phyloP scores from a whole-genome alignment of 129 eudicot species.

The Artemisia annua region DNA sequence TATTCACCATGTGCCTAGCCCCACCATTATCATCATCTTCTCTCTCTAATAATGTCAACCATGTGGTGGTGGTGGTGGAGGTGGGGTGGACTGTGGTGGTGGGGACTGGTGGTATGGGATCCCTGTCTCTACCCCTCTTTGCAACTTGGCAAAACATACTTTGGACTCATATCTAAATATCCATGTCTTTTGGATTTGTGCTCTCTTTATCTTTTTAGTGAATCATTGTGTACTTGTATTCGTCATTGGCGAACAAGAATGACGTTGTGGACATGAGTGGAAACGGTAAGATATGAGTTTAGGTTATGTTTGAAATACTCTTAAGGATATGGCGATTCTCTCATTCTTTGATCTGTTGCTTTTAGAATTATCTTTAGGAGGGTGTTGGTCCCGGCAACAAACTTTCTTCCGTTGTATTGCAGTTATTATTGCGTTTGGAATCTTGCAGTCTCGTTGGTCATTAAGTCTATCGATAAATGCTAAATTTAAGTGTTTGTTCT shows the following conservation, averaged over 20 bases:
- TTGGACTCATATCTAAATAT: constrained; percentile 1
- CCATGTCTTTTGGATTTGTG: background rate
- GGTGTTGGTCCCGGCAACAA: background rate
- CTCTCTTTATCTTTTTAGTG: background rate
- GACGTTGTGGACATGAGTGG: background rate
- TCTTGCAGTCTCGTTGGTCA: background rate
- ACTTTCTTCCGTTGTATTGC: background rate
- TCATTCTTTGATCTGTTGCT: too few relatives aligned
- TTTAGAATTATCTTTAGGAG: too few relatives aligned
- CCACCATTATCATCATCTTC: constrained; percentile 8
- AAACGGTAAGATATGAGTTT: background rate
- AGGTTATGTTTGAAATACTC: too few relatives aligned
- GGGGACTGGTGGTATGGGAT: constrained; percentile 34
- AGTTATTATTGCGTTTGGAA: background rate
- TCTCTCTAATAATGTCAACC: constrained; percentile 25
- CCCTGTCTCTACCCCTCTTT: constrained; percentile 16
- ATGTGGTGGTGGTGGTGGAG: constrained; percentile 20
- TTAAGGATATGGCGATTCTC: too few relatives aligned
- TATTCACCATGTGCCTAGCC: constrained; percentile 28
- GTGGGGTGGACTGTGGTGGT: constrained; percentile 26
- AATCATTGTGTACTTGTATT: background rate
- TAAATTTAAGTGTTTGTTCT: background rate
- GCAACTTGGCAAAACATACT: constrained; percentile 21
- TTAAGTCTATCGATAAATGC: background rate
- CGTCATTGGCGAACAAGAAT: background rate